These are phyloP conservation scores for Epichloe gansuensis DNA, from an alignment of 2,329 filamentous ascomycete genomes.

Conservation along the genomic window DNA sequence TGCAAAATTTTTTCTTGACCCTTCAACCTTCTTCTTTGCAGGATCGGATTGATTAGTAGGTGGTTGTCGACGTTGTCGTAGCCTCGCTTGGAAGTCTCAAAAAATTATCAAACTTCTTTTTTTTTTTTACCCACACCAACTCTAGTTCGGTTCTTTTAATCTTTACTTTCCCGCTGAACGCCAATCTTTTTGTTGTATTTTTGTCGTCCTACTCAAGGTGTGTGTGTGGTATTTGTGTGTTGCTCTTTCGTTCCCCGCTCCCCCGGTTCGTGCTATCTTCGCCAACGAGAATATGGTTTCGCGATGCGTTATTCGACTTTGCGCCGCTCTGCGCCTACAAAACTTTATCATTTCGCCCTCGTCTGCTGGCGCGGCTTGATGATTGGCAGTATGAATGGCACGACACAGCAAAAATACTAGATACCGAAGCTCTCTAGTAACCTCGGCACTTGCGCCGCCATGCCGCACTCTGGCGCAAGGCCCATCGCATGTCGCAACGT, in stretches of 20 bases:
- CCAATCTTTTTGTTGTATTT: not conserved
- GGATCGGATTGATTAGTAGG: conserved; percentile 5
- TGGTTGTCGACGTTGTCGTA: conserved; percentile 8
- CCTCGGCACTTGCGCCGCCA: not conserved
- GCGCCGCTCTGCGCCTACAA: not conserved
- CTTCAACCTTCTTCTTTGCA: conserved; percentile 3
- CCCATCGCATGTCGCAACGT: not conserved
- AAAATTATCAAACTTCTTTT: not conserved
- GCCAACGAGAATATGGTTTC: conserved; percentile 1
- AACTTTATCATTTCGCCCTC: not conserved
- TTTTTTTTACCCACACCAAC: not conserved
- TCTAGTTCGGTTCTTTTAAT: not conserved
- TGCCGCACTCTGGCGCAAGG: not conserved
- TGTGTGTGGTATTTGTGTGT: not conserved
- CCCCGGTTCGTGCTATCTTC: not conserved
- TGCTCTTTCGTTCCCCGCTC: not conserved
- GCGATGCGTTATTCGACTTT: conserved; percentile 1
- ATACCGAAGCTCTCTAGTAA: not conserved
- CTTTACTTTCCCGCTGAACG: not conserved
- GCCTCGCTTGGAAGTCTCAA: conserved; percentile 5
- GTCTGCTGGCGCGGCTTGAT: not conserved
- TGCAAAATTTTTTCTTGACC: conserved; percentile 4
- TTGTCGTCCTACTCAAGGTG: conserved; percentile 2
- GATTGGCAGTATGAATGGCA: not conserved
- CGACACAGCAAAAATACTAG: not conserved